Conservation (phyloP, 179 eudicot species). For the Gypsophila paniculata region DNA sequence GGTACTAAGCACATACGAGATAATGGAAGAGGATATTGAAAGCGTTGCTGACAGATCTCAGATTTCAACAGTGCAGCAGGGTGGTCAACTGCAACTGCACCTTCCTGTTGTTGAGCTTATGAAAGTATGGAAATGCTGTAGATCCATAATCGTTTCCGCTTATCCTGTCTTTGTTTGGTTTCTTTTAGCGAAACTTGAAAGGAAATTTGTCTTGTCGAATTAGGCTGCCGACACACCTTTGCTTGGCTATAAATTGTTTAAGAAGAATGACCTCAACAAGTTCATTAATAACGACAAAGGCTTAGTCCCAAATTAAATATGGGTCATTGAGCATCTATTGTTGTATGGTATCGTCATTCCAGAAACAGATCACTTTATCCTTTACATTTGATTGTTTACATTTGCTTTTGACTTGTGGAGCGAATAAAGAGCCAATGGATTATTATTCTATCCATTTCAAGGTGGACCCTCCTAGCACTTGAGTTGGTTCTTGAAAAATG, state of each 20-base stretch:
- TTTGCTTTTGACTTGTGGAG: neutral
- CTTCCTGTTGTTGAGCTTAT: slow-evolving; percentile 83
- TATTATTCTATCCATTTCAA: no score
- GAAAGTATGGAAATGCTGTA: slow-evolving; percentile 46
- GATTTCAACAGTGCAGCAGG: slow-evolving; percentile 46
- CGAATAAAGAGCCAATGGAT: no score
- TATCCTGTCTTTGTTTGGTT: neutral
- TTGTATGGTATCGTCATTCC: neutral
- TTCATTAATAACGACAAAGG: neutral
- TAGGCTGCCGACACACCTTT: neutral
- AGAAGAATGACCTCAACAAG: neutral
- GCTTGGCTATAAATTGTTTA: neutral
- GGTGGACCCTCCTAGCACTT: neutral
- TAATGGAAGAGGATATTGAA: slow-evolving; percentile 76
- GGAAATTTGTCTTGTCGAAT: neutral
- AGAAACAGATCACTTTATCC: neutral
- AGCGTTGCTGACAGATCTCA: slow-evolving; percentile 53
- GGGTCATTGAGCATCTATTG: neutral
- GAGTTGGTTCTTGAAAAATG: neutral
- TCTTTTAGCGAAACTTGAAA: neutral
- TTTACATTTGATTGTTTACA: neutral
- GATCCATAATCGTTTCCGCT: neutral
- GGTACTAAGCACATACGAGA: slow-evolving; percentile 74
- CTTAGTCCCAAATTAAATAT: neutral
- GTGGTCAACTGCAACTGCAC: slow-evolving; percentile 74